Evolutionary conservation across 169 alveolate species (phyloP), one percentile per base, ranked within the genome.

Genomic region (Cryptosporidium baileyi): DNA sequence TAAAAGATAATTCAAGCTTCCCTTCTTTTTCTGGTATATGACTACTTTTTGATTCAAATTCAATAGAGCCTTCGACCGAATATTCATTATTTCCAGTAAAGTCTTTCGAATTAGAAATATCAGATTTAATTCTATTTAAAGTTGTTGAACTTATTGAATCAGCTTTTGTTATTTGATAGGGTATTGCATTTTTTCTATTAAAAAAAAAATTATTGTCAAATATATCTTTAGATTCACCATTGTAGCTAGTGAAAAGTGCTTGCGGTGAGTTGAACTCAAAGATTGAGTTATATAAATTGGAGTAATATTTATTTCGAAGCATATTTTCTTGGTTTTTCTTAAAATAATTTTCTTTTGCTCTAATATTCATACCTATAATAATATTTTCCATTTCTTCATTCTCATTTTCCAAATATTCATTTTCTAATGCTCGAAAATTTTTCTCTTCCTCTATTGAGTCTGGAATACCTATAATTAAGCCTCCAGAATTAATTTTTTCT

Each of bases 271-370:
- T 67, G 13, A 74, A 57, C n/a, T 57, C 85, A 40, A 74, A 74
- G 5, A 74, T 36, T 30, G 81, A 26, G 63, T n/a, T 74, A 36
- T 51, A 74, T n/a, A 74, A 51, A 38, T 36, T 51, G 15, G 49
- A 28, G 3, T 30, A 43, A 9, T 74, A 60, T 38, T 51, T 43
- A 9, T 24, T 9, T 32, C 11, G 11, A 38, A 51, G 9, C 17
- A 36, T 47, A 22, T 54, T 74, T 36, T 57, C 85, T 22, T 45
- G 17, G 5, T 38, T 59, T 30, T 74, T 52, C 26, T 74, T 43
- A 74, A 74, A 74, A 43, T 49, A 38, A 2, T 74, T 60, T 24
- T 74, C 85, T 74, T 59, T 74, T 74, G 85, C 74, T 40, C 85
- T 60, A 13, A 74, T 59, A 19, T 74, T 74, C 34, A 51, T 32